phyloP scores from a whole-genome alignment of 768 basidiomycete genomes.

The Suillus fuscotomentosus region DNA sequence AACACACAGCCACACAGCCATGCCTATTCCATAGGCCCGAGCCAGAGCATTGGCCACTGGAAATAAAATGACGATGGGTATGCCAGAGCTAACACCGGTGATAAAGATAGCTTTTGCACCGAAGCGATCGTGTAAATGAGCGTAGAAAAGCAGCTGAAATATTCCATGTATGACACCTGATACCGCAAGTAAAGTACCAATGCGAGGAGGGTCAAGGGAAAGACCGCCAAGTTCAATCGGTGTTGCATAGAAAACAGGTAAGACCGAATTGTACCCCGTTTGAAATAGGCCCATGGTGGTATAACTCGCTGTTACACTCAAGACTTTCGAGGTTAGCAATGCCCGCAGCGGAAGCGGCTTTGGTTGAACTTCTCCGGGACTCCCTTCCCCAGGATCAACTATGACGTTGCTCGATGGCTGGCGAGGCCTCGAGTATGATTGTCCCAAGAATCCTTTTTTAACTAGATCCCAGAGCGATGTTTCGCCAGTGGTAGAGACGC shows the following conservation, averaged over 20 bases:
- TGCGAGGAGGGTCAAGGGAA: conserved; percentile 23
- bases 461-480: not conserved
- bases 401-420: not conserved
- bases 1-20: conserved; percentile 48
- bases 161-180: conserved; percentile 34
- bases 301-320: conserved; percentile 61
- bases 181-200: conserved; percentile 25
- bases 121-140: conserved; percentile 48
- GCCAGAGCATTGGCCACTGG: not conserved
- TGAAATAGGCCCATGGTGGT: conserved; percentile 59
- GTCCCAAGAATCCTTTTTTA: not conserved
- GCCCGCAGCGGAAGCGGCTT: conserved; percentile 43
- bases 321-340: conserved; percentile 51
- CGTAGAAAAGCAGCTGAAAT: conserved; percentile 62
- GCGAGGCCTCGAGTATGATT: not conserved
- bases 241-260: conserved; percentile 32
- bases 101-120: conserved; percentile 37
- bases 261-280: conserved; percentile 52
- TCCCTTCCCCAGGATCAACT: not conserved
- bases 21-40: not conserved
- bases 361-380: not conserved
- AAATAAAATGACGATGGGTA: not conserved
- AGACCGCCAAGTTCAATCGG: conserved; percentile 31
- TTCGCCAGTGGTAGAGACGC: not conserved
- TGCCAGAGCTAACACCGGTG: not conserved